Evolutionary conservation across 1,139 yeast genomes (phyloP).

Genomic region (Nakaseomyces nivariensis): DNA sequence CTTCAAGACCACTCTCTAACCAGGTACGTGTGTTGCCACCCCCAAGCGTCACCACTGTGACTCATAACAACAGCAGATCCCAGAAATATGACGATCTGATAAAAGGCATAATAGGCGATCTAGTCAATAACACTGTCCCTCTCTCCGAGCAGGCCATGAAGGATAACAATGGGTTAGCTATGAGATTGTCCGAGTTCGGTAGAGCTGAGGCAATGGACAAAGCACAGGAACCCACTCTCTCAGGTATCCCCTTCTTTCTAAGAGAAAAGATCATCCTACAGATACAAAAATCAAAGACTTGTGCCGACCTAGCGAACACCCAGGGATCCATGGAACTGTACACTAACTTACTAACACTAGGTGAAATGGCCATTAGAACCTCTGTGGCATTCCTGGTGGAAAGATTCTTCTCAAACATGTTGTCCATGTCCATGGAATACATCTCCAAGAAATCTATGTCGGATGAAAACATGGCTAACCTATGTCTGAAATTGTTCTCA

Average conservation of each 20-base stretch:
- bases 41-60: background rate
- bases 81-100: slow-evolving; percentile 18
- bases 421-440: slow-evolving; percentile 45
- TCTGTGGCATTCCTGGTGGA: slow-evolving; percentile 55
- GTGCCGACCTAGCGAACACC: slow-evolving; percentile 41
- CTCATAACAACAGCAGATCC: background rate
- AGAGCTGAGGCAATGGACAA: background rate
- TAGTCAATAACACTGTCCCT: slow-evolving; percentile 22
- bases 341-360: slow-evolving; percentile 43
- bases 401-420: slow-evolving; percentile 39
- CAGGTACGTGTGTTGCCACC: slow-evolving; percentile 1
- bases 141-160: slow-evolving; percentile 19
- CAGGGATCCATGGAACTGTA: slow-evolving; percentile 24
- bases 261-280: slow-evolving; percentile 33
- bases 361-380: slow-evolving; percentile 45
- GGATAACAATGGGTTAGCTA: slow-evolving; percentile 7
- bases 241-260: slow-evolving; percentile 20
- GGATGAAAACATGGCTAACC: slow-evolving; percentile 13
- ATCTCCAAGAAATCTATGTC: slow-evolving; percentile 41
- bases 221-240: background rate
- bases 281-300: slow-evolving; percentile 57
- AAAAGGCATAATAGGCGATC: slow-evolving; percentile 19
- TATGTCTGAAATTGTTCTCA: slow-evolving; percentile 17
- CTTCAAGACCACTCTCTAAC: slow-evolving; percentile 1
- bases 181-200: background rate